Percentiles rank a stretch among this genome's conserved stretches.
These are phyloP conservation scores for Annulohypoxylon maeteangense DNA, from an alignment of 495 filamentous ascomycete genomes.

Conservation along the genomic window DNA sequence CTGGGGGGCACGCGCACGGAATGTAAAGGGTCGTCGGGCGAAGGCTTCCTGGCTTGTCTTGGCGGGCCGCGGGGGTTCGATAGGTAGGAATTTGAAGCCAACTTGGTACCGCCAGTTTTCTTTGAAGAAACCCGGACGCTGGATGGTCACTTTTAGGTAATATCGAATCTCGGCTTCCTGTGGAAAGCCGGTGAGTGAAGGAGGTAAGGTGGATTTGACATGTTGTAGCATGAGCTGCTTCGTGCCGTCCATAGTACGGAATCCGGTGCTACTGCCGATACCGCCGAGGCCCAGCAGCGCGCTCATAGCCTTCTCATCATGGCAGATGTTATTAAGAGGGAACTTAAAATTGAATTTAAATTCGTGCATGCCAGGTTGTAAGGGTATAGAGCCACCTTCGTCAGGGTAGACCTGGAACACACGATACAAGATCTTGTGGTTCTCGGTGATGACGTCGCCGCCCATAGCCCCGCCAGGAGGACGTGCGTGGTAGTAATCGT, in stretches of 20 bases:
- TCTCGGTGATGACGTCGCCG: conserved; percentile 57
- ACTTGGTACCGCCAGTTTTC: conserved; percentile 77
- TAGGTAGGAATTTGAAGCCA: conserved; percentile 85
- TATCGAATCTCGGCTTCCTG: conserved; percentile 90
- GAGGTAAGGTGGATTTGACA: conserved; percentile 87
- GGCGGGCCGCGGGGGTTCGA: conserved; percentile 83
- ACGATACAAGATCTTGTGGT: conserved; percentile 71
- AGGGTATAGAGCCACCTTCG: conserved; percentile 68
- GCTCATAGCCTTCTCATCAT: conserved; percentile 59
- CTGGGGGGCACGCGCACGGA: conserved; percentile 56
- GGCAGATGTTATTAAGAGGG: conserved; percentile 91
- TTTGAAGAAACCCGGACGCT: conserved; percentile 81
- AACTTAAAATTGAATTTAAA: conserved; percentile 95
- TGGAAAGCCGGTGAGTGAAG: conserved; percentile 82
- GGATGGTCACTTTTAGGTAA: conserved; percentile 90
- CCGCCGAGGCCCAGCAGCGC: conserved; percentile 55
- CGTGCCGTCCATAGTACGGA: conserved; percentile 62
- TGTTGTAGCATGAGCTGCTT: conserved; percentile 69
- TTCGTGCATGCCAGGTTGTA: conserved; percentile 81
- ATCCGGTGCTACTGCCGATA: conserved; percentile 52
- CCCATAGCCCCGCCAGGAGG: conserved; percentile 33
- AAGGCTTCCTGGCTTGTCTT: conserved; percentile 80
- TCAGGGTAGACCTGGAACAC: conserved; percentile 83
- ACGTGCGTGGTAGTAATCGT: conserved; percentile 38
- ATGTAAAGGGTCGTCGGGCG: conserved; percentile 82